Conservation (phyloP, 495 filamentous ascomycete genomes). For the Aspergillus biplanus region DNA sequence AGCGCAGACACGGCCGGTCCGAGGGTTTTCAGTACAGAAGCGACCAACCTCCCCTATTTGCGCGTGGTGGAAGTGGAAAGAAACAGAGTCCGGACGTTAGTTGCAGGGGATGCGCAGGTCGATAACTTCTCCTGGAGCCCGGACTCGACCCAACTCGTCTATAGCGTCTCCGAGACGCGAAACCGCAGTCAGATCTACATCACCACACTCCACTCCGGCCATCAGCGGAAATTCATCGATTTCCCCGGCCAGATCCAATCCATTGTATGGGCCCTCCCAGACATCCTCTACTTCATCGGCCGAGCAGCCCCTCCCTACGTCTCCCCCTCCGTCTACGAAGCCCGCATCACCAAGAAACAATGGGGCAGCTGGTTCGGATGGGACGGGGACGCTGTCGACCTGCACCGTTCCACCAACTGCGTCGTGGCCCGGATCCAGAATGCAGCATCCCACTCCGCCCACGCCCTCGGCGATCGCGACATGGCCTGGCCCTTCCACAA, state of each 20-base stretch:
- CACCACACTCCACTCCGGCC: background rate
- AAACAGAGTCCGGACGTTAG: background rate
- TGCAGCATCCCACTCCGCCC: background rate
- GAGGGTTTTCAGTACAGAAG: background rate
- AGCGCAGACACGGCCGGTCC: background rate
- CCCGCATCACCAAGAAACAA: constrained; percentile 5
- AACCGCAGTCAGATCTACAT: background rate
- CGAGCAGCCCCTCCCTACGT: constrained; percentile 8
- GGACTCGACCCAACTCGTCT: constrained; percentile 1
- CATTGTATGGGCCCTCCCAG: constrained; percentile 3
- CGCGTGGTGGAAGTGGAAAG: background rate
- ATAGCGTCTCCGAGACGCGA: background rate
- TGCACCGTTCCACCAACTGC: background rate
- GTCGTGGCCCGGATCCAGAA: constrained; percentile 8
- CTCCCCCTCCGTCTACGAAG: constrained; percentile 6
- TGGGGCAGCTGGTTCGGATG: constrained; percentile 15
- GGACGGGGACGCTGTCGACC: constrained; percentile 1
- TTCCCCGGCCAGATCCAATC: background rate
- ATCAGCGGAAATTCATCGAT: constrained; percentile 2
- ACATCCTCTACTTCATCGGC: constrained; percentile 13
- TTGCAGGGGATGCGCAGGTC: background rate
- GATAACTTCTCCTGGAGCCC: constrained; percentile 10
- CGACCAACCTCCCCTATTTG: background rate
- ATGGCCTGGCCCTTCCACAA: constrained; percentile 1
- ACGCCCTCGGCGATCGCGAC: background rate